Conservation (phyloP, 2,329 filamentous ascomycete species). For the Ascochyta pisi region DNA sequence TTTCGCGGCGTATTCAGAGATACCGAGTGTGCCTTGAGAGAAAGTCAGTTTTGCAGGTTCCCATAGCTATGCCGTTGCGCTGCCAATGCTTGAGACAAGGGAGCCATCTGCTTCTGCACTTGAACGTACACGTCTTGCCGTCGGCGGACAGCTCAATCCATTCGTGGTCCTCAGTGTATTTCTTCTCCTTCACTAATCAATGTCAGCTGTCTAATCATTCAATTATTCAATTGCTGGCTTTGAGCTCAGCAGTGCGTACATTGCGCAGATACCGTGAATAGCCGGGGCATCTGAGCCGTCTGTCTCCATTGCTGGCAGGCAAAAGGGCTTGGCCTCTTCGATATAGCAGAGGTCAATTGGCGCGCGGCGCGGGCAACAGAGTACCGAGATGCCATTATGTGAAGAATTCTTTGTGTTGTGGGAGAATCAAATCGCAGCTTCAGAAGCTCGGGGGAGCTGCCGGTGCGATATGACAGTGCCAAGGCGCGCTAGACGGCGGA, state of each 20-base stretch:
- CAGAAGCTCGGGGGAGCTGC: conserved; percentile 12
- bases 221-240: conserved; percentile 3
- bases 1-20: conserved; percentile 89
- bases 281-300: conserved; percentile 36
- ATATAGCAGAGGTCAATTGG: conserved; percentile 42
- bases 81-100: background rate
- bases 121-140: conserved; percentile 72
- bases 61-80: background rate
- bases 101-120: background rate
- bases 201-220: conserved; percentile 22
- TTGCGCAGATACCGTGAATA: conserved; percentile 49
- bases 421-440: conserved; percentile 16
- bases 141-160: conserved; percentile 91
- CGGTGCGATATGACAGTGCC: conserved; percentile 8
- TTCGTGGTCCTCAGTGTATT: conserved; percentile 97
- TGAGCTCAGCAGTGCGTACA: conserved; percentile 28
- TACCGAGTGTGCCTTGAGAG: conserved; percentile 71
- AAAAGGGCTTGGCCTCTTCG: conserved; percentile 33
- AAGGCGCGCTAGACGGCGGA: conserved; percentile 18
- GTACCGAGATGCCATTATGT: conserved; percentile 47
- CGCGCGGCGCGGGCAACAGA: conserved; percentile 43
- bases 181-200: conserved; percentile 68
- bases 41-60: conserved; percentile 11
- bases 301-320: conserved; percentile 36
- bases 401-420: conserved; percentile 13